Conservation (phyloP, 257 asterid species). For the Salvia splendens region DNA sequence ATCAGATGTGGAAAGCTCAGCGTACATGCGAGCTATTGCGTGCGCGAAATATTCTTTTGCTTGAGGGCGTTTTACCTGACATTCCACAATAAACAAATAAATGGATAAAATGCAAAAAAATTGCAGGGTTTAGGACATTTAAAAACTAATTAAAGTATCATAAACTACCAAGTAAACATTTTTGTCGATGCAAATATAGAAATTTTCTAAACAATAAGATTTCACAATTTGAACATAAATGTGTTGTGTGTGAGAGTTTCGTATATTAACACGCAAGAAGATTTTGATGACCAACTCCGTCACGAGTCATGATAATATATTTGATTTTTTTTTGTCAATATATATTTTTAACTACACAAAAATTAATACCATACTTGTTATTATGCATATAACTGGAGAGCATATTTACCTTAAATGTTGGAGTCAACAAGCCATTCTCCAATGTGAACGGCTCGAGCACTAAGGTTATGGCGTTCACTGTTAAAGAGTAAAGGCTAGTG, state of each 20-base stretch:
- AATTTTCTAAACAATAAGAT: background rate
- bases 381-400: background rate
- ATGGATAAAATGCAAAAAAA: too few species aligned
- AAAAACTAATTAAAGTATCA: too few species aligned
- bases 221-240: background rate
- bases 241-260: background rate
- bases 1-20: conserved; percentile 65
- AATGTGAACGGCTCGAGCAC: conserved; percentile 80
- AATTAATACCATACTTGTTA: background rate
- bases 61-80: conserved; percentile 82
- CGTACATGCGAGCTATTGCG: conserved; percentile 71
- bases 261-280: background rate
- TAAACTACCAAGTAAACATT: background rate
- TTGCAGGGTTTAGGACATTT: too few species aligned
- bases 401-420: conserved; percentile 79
- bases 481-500: too few species aligned
- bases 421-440: conserved; percentile 86
- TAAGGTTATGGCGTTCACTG: conserved; percentile 73
- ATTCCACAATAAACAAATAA: conserved; percentile 19
- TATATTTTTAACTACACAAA: background rate
- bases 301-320: background rate
- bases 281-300: background rate
- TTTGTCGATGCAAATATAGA: background rate
- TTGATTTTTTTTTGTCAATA: background rate
- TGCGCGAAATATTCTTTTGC: conserved; percentile 80